A percentile compares a stretch with the other conserved stretches of the same genome.
Conservation (phyloP, 495 filamentous ascomycete genomes). For the Hypoxylon fragiforme region DNA sequence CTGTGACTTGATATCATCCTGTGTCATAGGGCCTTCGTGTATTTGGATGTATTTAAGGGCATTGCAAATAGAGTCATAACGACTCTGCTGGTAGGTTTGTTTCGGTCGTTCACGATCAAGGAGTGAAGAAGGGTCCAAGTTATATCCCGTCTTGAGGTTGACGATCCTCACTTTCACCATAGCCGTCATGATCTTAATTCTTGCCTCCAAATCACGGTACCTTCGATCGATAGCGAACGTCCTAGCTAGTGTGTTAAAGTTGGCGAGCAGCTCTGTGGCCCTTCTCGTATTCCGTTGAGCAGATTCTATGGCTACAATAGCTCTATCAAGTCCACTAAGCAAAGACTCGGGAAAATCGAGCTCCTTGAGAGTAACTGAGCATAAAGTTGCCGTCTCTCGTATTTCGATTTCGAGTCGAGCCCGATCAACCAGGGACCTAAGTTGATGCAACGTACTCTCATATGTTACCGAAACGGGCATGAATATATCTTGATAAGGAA, state of each 20-base stretch:
- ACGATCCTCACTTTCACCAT: conserved; percentile 8
- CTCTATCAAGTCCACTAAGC: conserved; percentile 4
- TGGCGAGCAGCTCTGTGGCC: background rate
- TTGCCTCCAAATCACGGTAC: conserved; percentile 7
- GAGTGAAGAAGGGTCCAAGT: conserved; percentile 9
- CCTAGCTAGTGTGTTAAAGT: conserved; percentile 7
- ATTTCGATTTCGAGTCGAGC: conserved; percentile 14
- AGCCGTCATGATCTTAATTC: conserved; percentile 7
- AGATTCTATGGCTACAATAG: conserved; percentile 6
- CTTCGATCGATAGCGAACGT: conserved; percentile 14
- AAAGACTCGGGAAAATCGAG: conserved; percentile 2
- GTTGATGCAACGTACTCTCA: background rate
- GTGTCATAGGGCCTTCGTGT: conserved; percentile 15
- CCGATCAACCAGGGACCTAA: conserved; percentile 2
- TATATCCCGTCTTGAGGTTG: conserved; percentile 24
- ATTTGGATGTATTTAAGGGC: conserved; percentile 22
- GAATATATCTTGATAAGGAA: conserved; percentile 20
- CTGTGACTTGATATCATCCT: conserved; percentile 16
- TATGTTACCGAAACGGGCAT: background rate
- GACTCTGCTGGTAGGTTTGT: background rate
- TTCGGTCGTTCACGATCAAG: conserved; percentile 2
- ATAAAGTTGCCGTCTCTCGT: conserved; percentile 10
- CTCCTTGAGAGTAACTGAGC: background rate
- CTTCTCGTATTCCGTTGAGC: conserved; percentile 11
- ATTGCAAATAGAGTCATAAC: conserved; percentile 14